Evolutionary conservation across 352 stramenopile genomes (phyloP).

Genomic region (Blastocystis sp.): DNA sequence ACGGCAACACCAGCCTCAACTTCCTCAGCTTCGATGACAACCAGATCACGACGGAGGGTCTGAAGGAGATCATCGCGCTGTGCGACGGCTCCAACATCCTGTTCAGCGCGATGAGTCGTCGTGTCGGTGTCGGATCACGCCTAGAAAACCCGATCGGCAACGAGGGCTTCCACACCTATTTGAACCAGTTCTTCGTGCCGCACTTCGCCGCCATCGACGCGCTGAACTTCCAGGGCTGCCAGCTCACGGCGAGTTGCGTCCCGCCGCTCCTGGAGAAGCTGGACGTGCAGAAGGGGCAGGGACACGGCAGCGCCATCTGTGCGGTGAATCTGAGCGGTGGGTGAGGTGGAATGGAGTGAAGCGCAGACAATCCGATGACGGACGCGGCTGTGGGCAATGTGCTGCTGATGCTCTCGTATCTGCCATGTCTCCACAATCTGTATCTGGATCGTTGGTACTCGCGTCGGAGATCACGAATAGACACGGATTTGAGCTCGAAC

Average conservation of each 20-base stretch:
- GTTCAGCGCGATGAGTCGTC: background rate
- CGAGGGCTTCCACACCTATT: background rate
- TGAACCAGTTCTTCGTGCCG: conserved; percentile 26
- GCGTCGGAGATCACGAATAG: background rate
- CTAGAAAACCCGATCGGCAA: conserved; percentile 39
- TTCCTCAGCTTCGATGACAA: conserved; percentile 49
- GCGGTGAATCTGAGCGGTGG: conserved; percentile 58
- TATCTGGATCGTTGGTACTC: conserved; percentile 5
- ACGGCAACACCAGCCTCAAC: background rate
- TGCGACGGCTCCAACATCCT: background rate
- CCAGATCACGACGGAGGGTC: background rate
- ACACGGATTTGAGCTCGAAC: conserved; percentile 8
- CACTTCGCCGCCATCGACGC: conserved; percentile 11
- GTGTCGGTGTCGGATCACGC: background rate
- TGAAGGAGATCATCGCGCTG: background rate
- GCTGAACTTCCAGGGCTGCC: conserved; percentile 41
- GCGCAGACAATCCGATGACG: conserved; percentile 37
- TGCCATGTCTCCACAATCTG: conserved; percentile 45
- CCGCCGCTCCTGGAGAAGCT: background rate
- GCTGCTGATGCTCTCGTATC: background rate
- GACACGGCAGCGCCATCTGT: background rate
- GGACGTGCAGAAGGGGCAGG: background rate
- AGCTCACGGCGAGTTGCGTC: background rate
- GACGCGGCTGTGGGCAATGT: background rate
- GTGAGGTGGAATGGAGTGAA: background rate